These are phyloP conservation scores for Lachnellula cervina DNA, from an alignment of 2,329 filamentous ascomycete genomes.

Conservation along the genomic window DNA sequence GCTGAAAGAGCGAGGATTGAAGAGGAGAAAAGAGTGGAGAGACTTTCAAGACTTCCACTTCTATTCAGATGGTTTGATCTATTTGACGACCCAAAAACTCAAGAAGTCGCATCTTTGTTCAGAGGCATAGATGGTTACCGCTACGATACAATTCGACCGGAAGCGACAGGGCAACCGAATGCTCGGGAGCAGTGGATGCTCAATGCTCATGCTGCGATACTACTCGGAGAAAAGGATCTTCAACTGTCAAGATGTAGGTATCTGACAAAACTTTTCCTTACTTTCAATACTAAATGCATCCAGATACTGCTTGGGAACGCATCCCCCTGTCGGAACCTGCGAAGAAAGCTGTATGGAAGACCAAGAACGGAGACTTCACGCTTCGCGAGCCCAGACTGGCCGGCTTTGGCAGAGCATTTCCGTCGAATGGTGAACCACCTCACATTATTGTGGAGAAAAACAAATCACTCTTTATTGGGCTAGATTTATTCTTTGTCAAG, in stretches of 20 bases:
- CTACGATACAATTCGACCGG: slow-evolving; percentile 57
- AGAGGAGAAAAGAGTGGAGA: slow-evolving; percentile 50
- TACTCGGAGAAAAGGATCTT: slow-evolving; percentile 61
- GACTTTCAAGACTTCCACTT: slow-evolving; percentile 54
- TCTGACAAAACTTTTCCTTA: not conserved
- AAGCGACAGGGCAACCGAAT: slow-evolving; percentile 46
- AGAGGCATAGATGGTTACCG: slow-evolving; percentile 54
- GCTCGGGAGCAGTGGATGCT: slow-evolving; percentile 64
- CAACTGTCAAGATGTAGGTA: slow-evolving; percentile 54
- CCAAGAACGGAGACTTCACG: slow-evolving; percentile 53
- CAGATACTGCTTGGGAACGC: slow-evolving; percentile 56
- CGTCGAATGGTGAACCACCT: slow-evolving; percentile 28
- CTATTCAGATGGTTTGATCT: slow-evolving; percentile 57
- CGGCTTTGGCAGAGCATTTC: slow-evolving; percentile 49
- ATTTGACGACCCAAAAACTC: slow-evolving; percentile 46
- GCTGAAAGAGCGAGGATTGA: slow-evolving; percentile 43
- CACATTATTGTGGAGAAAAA: slow-evolving; percentile 18
- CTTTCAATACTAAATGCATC: slow-evolving; percentile 11
- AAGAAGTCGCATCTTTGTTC: slow-evolving; percentile 50
- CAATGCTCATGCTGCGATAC: slow-evolving; percentile 58
- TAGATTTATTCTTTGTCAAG: slow-evolving; percentile 65
- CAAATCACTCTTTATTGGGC: slow-evolving; percentile 39
- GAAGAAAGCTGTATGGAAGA: slow-evolving; percentile 55
- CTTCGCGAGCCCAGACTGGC: slow-evolving; percentile 46
- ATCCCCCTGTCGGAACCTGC: slow-evolving; percentile 48